Evolutionary conservation across 1,284 basidiomycete species (phyloP).

Genomic region (Abortiporus biennis): DNA sequence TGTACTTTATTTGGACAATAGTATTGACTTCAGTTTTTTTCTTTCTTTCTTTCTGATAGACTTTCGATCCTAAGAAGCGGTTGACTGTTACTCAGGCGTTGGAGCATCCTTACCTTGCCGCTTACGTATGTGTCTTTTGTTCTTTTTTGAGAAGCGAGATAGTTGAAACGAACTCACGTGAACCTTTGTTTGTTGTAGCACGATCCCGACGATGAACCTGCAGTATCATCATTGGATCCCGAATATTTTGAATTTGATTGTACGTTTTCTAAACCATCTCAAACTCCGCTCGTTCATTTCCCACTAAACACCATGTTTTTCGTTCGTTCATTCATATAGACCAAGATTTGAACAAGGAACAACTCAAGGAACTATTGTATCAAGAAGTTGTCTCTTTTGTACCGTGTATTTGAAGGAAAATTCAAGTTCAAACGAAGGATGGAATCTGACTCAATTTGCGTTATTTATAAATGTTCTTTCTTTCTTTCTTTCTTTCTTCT

Average conservation of each 20-base stretch:
- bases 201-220: conserved; percentile 82
- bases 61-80: conserved; percentile 84
- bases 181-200: conserved; percentile 44
- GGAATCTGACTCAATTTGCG: too few relatives aligned
- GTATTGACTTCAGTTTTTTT: neutral
- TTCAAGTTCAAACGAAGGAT: too few relatives aligned
- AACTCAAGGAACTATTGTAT: conserved; percentile 52
- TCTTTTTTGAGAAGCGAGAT: neutral
- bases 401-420: conserved; percentile 16
- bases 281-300: neutral
- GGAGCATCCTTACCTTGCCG: conserved; percentile 66
- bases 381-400: conserved; percentile 23
- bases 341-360: conserved; percentile 69
- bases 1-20: neutral
- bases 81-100: conserved; percentile 83
- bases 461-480: too few relatives aligned
- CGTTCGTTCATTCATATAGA: conserved; percentile 34
- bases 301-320: conserved; percentile 7
- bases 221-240: conserved; percentile 67
- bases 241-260: conserved; percentile 86
- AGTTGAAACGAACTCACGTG: neutral
- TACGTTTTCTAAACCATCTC: conserved; percentile 26
- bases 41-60: conserved; percentile 27
- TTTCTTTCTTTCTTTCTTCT: too few relatives aligned
- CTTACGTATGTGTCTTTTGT: conserved; percentile 40